Evolutionary conservation across 2,329 filamentous ascomycete genomes (phyloP).

Genomic region (Ilyonectria robusta): DNA sequence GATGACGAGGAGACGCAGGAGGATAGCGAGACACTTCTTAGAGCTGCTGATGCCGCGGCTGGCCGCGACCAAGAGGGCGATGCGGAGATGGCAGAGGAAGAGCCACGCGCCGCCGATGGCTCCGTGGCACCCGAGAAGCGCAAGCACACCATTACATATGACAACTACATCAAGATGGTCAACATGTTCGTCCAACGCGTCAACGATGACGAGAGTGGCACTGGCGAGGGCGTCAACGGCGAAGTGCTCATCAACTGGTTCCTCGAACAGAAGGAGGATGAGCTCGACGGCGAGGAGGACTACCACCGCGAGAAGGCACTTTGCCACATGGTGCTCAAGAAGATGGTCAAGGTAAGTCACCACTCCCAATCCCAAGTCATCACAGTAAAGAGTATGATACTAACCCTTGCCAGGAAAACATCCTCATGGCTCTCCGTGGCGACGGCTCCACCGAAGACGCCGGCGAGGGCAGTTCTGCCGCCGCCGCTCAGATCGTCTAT

Average conservation of each 20-base stretch:
- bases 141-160: constrained; percentile 93
- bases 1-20: constrained; percentile 76
- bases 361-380: neutral
- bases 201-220: constrained; percentile 82
- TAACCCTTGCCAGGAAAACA: constrained; percentile 79
- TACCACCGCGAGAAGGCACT: constrained; percentile 81
- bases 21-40: constrained; percentile 62
- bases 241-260: constrained; percentile 91
- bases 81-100: constrained; percentile 57
- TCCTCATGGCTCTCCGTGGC: constrained; percentile 84
- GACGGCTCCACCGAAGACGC: constrained; percentile 68
- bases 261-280: constrained; percentile 89
- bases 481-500: constrained; percentile 73
- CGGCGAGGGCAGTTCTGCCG: constrained; percentile 60
- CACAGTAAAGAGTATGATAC: constrained; percentile 42
- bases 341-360: constrained; percentile 89
- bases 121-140: constrained; percentile 56
- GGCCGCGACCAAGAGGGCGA: constrained; percentile 64
- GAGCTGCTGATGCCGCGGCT: constrained; percentile 58
- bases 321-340: constrained; percentile 88
- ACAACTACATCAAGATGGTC: constrained; percentile 93
- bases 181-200: constrained; percentile 88
- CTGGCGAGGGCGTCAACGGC: constrained; percentile 87
- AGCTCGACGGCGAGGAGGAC: constrained; percentile 85
- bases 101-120: constrained; percentile 55